Evolutionary conservation across 1,284 basidiomycete genomes (phyloP), one percentile per base, ranked within the genome.

Genomic region (Fomitopsis pinicola): DNA sequence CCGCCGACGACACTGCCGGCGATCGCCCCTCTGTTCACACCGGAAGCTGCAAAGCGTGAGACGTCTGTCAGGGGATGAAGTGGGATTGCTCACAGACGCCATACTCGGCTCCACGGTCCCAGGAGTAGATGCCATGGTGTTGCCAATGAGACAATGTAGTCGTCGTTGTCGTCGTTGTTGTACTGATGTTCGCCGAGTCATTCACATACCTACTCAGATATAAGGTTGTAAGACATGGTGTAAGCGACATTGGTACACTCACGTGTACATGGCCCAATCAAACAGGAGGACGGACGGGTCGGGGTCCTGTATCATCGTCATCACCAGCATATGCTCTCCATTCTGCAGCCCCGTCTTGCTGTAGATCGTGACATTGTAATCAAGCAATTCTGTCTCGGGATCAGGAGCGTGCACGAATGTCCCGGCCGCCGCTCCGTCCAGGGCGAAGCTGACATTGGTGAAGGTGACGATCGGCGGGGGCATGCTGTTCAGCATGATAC

Each of bases 251-350:
- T 26, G 12, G 22, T 26, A 30, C 28, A 33, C 55, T 57, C 55
- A 57, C 55, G 42, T 42, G n/a, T 57, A 57, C 17, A 28, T 45
- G 19, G 55, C 55, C 55, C 55, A 57, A 14, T 57, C 55, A 17
- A 57, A 57, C 10, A 57, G 22, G 8, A 57, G 38, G 15, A 57
- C 17, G 17, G 55, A 57, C 55, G 55, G 26, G 30, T 33, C 26
- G 15, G 28, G 22, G 26, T 44, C 55, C 30, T 42, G 40, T 26
- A 33, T 44, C 40, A 42, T 12, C 26, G 55, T 57, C 55, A 57
- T 45, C 5, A 44, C 42, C 42, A 57, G 42, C 26, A 38, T 57
- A 19, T 57, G 55, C 42, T 57, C 55, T 7, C 12, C 30, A 8
- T 57, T 44, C 28, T 57, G 40, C 42, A 57, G 28, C 10, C 22